Evolutionary conservation across 2,329 filamentous ascomycete genomes (phyloP).

Genomic region (Ceratocystiopsis minuta): DNA sequence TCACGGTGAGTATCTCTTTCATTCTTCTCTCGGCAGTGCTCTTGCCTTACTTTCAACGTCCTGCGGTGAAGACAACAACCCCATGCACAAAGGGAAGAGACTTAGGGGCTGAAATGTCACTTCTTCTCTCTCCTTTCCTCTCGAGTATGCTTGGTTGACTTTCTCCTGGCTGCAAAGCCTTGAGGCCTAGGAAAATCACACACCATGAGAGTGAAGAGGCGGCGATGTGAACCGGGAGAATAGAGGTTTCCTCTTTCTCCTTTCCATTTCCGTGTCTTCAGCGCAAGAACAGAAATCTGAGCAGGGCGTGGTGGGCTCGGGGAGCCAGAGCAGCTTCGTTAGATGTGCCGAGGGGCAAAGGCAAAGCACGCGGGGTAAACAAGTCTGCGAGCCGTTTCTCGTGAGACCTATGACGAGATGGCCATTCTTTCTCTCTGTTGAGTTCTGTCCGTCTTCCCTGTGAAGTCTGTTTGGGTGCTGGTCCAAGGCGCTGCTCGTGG

Average conservation of each 20-base stretch:
- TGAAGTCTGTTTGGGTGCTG: conserved; percentile 1
- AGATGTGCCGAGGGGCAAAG: background rate
- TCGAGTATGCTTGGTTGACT: background rate
- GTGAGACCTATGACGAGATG: background rate
- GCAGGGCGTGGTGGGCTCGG: conserved; percentile 8
- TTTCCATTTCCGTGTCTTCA: background rate
- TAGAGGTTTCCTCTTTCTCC: background rate
- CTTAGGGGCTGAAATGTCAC: conserved; percentile 5
- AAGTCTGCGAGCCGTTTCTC: background rate
- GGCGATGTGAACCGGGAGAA: background rate
- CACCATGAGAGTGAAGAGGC: background rate
- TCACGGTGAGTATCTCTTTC: too few species aligned
- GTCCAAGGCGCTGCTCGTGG: background rate
- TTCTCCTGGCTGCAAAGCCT: too few species aligned
- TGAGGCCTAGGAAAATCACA: conserved; percentile 3
- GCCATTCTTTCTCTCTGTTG: background rate
- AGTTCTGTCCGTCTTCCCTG: too few species aligned
- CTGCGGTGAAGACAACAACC: background rate
- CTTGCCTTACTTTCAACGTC: too few species aligned
- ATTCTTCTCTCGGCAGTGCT: too few species aligned
- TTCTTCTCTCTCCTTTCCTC: background rate
- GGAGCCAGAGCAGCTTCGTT: too few species aligned
- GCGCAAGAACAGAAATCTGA: conserved; percentile 19
- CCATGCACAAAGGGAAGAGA: background rate
- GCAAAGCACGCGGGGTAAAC: background rate